Conservation (phyloP, 106 monocot genomes). For the Dioscorea alata region DNA sequence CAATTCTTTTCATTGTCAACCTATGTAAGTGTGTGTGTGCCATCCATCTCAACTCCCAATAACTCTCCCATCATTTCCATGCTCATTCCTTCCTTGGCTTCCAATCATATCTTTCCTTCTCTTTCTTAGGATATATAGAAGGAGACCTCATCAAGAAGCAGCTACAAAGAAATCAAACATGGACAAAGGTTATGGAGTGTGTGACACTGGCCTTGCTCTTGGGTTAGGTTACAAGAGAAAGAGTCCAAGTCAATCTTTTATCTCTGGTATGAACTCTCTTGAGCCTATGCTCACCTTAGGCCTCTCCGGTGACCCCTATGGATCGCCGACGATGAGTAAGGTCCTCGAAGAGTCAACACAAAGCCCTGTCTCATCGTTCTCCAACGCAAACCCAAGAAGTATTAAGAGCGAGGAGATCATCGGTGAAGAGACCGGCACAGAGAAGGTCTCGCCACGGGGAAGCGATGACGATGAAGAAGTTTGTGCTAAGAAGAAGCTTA, state of each 20-base stretch:
- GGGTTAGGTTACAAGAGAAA: slow-evolving; percentile 6
- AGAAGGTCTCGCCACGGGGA: neutral
- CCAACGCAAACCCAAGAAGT: neutral
- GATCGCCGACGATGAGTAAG: neutral
- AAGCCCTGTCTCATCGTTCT: neutral
- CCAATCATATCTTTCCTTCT: neutral
- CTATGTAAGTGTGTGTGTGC: no score
- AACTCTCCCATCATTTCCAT: neutral
- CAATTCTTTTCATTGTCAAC: no score
- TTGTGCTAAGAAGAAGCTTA: slow-evolving; percentile 37
- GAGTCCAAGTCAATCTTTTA: neutral
- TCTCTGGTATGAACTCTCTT: neutral
- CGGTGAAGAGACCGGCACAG: neutral
- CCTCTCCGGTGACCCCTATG: neutral
- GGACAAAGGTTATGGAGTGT: neutral
- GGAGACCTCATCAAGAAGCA: neutral
- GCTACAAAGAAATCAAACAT: neutral
- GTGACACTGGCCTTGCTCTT: slow-evolving; percentile 13
- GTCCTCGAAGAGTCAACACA: no score
- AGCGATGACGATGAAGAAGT: slow-evolving; percentile 18
- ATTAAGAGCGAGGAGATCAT: neutral
- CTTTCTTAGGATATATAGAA: neutral
- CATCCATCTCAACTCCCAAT: neutral
- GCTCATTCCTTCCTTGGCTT: slow-evolving; percentile 4
- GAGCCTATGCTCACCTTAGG: slow-evolving; percentile 6